Base-by-base conservation (phyloP, 2,329 filamentous ascomycete genomes). In the Fonsecaea erecta region DNA sequence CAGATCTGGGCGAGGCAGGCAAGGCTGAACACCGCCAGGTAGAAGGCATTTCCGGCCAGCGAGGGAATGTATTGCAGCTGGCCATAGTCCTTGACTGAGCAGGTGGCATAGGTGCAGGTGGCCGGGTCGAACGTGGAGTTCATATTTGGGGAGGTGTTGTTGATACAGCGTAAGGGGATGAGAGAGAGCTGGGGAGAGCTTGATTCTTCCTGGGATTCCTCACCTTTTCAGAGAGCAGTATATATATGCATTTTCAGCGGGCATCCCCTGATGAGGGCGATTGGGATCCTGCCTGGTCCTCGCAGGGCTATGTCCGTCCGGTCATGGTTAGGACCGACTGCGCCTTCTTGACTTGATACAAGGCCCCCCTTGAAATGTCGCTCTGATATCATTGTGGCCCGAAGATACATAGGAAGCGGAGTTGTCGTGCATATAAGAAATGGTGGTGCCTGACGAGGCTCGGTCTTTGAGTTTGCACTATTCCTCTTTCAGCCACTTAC, bases 31-130 rank as follows among this genome's bases (percentile, higher is more conserved):
- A 88, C 67, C 32, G 74, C 81, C 2, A 83, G 66, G 70, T 86
- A 85, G 53, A 79, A 66, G 48, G 78, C 75, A 71, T 89, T 88
- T 63, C 83, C 83, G 8, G 76, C 75, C 1, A 88, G 74, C 30
- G 79, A 78, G 35, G 87, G 82, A 28, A 80, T 77, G 75, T 88
- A 89, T 60, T 77, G 72, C 73, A 87, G 85, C 18, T 60, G 46
- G 34, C 64, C 64, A 26, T 65, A 56, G 12, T 35, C 32, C 16
- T 56, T 12, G 53, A 56, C 53, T 2, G 53, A 56, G 34, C 53
- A 56, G 21, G 53, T 37, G 16, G 32, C 53, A 5, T 56, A 40
- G 2, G 53, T 56, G 53, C 53, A 56, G 18, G 8, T 16, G 34
- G n/a, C 53, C 3, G 32, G 32, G 21, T 56, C 32, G n/a, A 56